phyloP scores from a whole-genome alignment of 192 early-diverging fungal species.

The Rhizophagus sp. region DNA sequence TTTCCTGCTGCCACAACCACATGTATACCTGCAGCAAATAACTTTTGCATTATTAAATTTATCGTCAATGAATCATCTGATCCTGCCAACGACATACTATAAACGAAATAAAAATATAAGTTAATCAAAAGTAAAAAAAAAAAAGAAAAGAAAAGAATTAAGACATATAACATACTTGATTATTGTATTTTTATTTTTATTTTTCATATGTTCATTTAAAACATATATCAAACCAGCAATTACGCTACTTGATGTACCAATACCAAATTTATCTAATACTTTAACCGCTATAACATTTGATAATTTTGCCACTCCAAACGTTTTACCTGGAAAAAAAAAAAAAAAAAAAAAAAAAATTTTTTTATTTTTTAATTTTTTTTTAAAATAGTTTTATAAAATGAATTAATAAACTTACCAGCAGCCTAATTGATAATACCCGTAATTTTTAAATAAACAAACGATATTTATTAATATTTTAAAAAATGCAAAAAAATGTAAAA shows the following conservation, averaged over 20 bases:
- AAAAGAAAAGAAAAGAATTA: too few species aligned
- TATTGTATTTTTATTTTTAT: not conserved
- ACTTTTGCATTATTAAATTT: conserved; percentile 47
- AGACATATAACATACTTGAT: not conserved
- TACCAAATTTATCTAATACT: conserved; percentile 59
- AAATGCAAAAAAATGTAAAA: too few species aligned
- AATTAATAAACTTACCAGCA: not conserved
- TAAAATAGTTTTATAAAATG: not conserved
- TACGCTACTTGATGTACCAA: conserved; percentile 50
- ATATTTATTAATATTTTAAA: too few species aligned
- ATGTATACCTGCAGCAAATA: conserved; percentile 64
- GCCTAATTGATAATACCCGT: too few species aligned
- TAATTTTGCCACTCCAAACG: conserved; percentile 77
- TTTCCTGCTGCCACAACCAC: conserved; percentile 90
- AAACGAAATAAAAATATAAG: conserved; percentile 35
- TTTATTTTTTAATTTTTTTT: too few species aligned
- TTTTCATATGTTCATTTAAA: not conserved
- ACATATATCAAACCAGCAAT: conserved; percentile 54
- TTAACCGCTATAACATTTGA: conserved; percentile 67
- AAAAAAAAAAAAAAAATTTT: too few species aligned
- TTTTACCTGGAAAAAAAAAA: conserved; percentile 32
- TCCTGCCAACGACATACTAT: conserved; percentile 93
- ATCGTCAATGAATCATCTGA: conserved; percentile 68
- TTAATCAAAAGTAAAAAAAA: conserved; percentile 38
- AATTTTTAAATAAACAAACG: too few species aligned